Conservation (phyloP, 345 rosid species). For the Cardiospermum halicacabum region DNA sequence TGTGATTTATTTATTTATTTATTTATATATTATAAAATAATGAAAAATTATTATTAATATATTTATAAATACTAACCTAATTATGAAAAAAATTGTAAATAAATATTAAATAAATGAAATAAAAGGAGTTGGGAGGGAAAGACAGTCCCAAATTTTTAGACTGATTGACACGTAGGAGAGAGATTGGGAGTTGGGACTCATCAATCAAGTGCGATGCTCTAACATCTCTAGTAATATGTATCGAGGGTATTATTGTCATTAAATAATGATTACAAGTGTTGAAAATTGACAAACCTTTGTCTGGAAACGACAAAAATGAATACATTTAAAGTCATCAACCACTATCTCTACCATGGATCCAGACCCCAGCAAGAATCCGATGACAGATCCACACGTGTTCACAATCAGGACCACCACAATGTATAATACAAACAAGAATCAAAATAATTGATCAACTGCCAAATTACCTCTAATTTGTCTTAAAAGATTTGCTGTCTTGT, state of each 20-base stretch:
- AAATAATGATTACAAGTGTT: not conserved
- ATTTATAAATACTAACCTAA: too few relatives aligned
- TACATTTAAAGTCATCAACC: not conserved
- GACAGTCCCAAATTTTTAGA: too few relatives aligned
- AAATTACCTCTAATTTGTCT: conserved; percentile 3
- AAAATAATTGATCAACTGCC: conserved; percentile 11
- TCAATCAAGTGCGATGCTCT: too few relatives aligned
- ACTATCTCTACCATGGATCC: not conserved
- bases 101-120: too few relatives aligned
- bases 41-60: too few relatives aligned
- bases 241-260: not conserved
- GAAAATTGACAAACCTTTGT: not conserved
- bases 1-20: too few relatives aligned
- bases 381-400: conserved; percentile 3
- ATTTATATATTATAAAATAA: too few relatives aligned
- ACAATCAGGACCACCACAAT: not conserved
- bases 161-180: too few relatives aligned
- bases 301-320: not conserved
- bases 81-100: too few relatives aligned
- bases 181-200: too few relatives aligned
- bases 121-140: too few relatives aligned
- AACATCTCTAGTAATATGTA: too few relatives aligned
- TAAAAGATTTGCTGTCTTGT: conserved; percentile 1
- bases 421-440: not conserved
- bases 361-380: not conserved